phyloP scores from a whole-genome alignment of 306 rosid species.

The Sechiopsis laciniata region DNA sequence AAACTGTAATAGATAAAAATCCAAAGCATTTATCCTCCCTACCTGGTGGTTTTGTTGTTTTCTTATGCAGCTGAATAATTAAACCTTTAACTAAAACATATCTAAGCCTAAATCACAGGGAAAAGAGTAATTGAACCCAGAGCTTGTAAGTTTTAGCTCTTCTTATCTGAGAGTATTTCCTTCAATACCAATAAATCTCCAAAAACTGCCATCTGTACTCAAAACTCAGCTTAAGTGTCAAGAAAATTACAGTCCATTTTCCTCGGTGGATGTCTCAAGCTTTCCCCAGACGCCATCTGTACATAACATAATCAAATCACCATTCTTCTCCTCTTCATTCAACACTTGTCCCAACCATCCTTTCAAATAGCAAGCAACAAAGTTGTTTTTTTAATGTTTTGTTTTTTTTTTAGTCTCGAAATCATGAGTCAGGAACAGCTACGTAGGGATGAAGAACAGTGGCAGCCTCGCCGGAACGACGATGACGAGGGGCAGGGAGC shows the following conservation, averaged over 20 bases:
- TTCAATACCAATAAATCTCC: background rate
- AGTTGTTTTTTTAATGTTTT: background rate
- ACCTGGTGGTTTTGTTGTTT: background rate
- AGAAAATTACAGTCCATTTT: no score
- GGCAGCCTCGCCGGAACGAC: conserved; percentile 34
- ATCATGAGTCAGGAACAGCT: conserved; percentile 59
- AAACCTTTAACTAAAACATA: background rate
- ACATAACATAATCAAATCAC: no score
- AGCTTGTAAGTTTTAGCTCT: no score
- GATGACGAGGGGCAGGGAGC: conserved; percentile 26
- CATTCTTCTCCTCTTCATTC: background rate
- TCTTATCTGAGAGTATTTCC: background rate
- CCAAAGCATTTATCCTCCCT: background rate
- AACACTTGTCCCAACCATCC: background rate
- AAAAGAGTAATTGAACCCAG: background rate
- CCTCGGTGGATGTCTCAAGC: no score
- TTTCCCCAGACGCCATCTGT: no score
- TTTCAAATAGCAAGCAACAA: background rate
- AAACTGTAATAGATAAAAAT: background rate
- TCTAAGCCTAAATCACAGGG: background rate
- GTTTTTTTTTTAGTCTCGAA: background rate
- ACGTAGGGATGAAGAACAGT: conserved; percentile 24
- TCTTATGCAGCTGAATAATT: background rate
- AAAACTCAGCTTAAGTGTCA: no score
- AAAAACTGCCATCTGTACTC: no score